A percentile compares a stretch with the other conserved stretches of the same genome.
These are phyloP conservation scores for Epipyxis sp. DNA, from an alignment of 108 stramenopile species.

Conservation along the genomic window DNA sequence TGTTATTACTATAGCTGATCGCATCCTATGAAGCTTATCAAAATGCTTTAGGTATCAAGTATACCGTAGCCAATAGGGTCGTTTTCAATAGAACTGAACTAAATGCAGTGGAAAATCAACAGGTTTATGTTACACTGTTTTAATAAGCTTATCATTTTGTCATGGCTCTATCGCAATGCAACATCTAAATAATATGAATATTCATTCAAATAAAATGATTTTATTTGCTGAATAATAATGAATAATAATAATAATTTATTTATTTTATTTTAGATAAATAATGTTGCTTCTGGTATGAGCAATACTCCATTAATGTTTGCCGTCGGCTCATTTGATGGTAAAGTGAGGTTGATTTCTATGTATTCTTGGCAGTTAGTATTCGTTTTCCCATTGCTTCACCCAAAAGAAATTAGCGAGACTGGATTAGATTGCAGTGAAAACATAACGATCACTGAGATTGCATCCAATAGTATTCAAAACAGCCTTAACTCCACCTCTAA, in stretches of 20 bases:
- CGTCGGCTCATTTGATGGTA: conserved; percentile 23
- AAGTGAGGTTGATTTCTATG: conserved; percentile 15
- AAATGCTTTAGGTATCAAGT: conserved; percentile 18
- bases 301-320: neutral
- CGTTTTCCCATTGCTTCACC: neutral
- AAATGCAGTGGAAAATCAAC: too few species aligned
- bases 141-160: too few species aligned
- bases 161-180: too few species aligned
- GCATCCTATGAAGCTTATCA: conserved; percentile 21
- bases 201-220: too few species aligned
- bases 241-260: too few species aligned
- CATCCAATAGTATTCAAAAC: neutral
- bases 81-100: too few species aligned
- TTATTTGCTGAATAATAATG: too few species aligned
- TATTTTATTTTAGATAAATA: too few species aligned
- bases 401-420: neutral
- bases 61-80: too few species aligned
- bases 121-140: too few species aligned
- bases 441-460: too few species aligned
- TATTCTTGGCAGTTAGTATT: neutral
- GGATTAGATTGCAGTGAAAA: neutral
- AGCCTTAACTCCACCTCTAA: neutral
- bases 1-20: conserved; percentile 16
- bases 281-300: neutral
- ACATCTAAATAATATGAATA: too few species aligned